phyloP scores from a whole-genome alignment of 2,329 filamentous ascomycete genomes.

The Fusarium algeriense region DNA sequence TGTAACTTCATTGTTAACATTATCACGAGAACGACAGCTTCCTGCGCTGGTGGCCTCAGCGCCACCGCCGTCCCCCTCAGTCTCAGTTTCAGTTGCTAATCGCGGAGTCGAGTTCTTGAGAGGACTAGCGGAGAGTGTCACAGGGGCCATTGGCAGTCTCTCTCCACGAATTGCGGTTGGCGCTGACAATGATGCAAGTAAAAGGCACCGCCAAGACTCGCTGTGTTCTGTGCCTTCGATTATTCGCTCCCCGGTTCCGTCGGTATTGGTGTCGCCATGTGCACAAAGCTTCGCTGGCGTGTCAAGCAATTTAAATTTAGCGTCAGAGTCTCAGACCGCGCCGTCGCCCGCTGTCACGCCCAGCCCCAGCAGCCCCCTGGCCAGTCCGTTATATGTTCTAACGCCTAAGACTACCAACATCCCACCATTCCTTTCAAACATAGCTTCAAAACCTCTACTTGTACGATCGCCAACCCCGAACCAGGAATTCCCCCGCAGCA shows the following conservation, averaged over 20 bases:
- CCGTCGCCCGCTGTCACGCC: slow-evolving; percentile 44
- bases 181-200: slow-evolving; percentile 27
- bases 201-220: slow-evolving; percentile 30
- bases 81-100: slow-evolving; percentile 36
- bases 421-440: slow-evolving; percentile 32
- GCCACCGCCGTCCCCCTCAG: slow-evolving; percentile 26
- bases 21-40: slow-evolving; percentile 18
- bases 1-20: slow-evolving; percentile 31
- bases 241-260: slow-evolving; percentile 22
- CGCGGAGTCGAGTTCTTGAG: slow-evolving; percentile 38
- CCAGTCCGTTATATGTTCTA: slow-evolving; percentile 44
- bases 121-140: slow-evolving; percentile 32
- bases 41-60: slow-evolving; percentile 13
- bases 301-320: slow-evolving; percentile 40
- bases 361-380: slow-evolving; percentile 39
- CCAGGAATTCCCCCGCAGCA: slow-evolving; percentile 29
- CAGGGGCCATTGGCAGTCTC: slow-evolving; percentile 39
- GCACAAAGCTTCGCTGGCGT: slow-evolving; percentile 25
- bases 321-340: slow-evolving; percentile 22
- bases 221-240: slow-evolving; percentile 30
- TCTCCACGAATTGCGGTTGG: slow-evolving; percentile 38
- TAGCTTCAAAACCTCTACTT: slow-evolving; percentile 27
- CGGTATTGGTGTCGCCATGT: slow-evolving; percentile 33
- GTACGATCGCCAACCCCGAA: slow-evolving; percentile 22
- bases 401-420: slow-evolving; percentile 49